Percentiles rank a stretch among this genome's conserved stretches.
phyloP scores from a whole-genome alignment of 306 rosid species.

The Vigna nakashimae region DNA sequence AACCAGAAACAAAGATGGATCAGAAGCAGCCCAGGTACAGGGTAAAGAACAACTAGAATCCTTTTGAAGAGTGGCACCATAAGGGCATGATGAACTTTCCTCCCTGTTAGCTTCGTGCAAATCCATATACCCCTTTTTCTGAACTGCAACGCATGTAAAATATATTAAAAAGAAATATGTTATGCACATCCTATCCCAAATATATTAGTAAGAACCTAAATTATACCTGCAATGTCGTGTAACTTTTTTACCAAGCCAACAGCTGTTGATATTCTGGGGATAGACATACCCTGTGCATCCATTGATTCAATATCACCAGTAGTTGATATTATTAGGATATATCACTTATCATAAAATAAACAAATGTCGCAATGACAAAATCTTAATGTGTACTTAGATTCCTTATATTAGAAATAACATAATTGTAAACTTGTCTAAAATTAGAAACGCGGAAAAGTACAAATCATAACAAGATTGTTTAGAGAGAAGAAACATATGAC shows the following conservation, averaged over 20 bases:
- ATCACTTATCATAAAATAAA: neutral
- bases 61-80: constrained; percentile 75
- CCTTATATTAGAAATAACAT: neutral
- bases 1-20: constrained; percentile 82
- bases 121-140: constrained; percentile 76
- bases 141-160: constrained; percentile 58
- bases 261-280: constrained; percentile 63
- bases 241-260: constrained; percentile 71
- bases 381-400: too few species aligned
- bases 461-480: too few species aligned
- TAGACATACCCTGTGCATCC: constrained; percentile 54
- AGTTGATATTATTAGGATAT: neutral
- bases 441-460: neutral
- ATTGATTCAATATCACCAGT: constrained; percentile 36
- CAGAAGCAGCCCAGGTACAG: constrained; percentile 75
- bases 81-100: constrained; percentile 52
- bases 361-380: too few species aligned
- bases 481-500: too few species aligned
- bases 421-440: neutral
- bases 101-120: constrained; percentile 63
- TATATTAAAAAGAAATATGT: constrained; percentile 6
- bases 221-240: constrained; percentile 76
- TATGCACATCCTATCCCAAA: neutral
- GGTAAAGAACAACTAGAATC: constrained; percentile 68
- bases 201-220: constrained; percentile 13